Evolutionary conservation across 2,329 filamentous ascomycete genomes (phyloP).

Genomic region (Ceratocystis ficicola): DNA sequence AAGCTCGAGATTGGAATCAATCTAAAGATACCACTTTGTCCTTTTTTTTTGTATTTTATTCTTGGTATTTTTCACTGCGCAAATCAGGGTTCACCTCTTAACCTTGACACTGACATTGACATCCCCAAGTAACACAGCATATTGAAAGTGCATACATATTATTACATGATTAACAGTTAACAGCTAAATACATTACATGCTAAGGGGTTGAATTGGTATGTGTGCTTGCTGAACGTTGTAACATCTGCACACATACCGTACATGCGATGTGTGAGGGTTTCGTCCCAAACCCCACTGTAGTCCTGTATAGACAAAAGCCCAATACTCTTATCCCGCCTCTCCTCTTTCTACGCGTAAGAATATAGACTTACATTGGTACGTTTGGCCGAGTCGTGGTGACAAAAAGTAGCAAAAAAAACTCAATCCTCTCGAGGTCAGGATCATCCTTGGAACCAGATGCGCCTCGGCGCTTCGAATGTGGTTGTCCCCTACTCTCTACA

Average conservation of each 20-base stretch:
- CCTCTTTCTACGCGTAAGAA: no score
- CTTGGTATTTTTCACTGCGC: not conserved
- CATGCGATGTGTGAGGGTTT: no score
- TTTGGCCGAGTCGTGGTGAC: no score
- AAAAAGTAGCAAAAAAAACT: no score
- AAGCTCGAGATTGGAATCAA: not conserved
- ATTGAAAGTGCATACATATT: not conserved
- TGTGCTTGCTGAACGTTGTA: no score
- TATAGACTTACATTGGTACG: no score
- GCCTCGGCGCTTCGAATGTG: not conserved
- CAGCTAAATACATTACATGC: no score
- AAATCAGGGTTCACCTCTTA: constrained; percentile 4
- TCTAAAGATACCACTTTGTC: not conserved
- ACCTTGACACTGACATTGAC: not conserved
- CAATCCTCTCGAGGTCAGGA: not conserved
- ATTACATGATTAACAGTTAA: not conserved
- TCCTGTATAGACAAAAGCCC: not conserved
- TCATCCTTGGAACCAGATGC: constrained; percentile 3
- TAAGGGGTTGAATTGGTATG: no score
- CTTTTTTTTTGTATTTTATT: no score
- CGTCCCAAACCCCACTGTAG: no score
- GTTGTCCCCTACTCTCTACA: not conserved
- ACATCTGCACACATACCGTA: no score
- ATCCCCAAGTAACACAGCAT: constrained; percentile 2
- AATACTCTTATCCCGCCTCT: not conserved